Evolutionary conservation across 306 rosid species (phyloP), one percentile per base, ranked within the genome.

Genomic region (Glycyrrhiza uralensis): DNA sequence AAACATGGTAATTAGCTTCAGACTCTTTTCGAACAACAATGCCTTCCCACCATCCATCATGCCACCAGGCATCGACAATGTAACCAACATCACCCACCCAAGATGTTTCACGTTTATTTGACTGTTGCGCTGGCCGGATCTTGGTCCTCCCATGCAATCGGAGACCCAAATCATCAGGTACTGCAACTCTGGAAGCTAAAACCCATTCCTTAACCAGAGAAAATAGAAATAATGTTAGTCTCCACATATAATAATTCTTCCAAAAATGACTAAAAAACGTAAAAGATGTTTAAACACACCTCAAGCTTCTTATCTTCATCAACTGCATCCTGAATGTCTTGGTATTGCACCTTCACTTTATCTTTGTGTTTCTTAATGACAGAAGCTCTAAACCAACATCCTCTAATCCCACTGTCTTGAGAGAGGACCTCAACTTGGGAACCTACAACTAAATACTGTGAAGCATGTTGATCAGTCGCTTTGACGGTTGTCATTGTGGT

Each of bases 41-140:
- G 77, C 98, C 98, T 82, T 93, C 98, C 98, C 98, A 93, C 98
- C 98, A 93, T 23, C 97, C 97, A 68, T 91, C 92, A 52, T 91
- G 85, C 94, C 89, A 47, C 98, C 97, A 91, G 14, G 77, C 94
- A 76, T 93, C 98, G 1, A 93, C 96, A 75, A 82, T 14, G 51
- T 87, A 60, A 67, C 97, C 97, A 22, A 80, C 82, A 30, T 73
- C 85, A 69, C 82, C 78, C 9, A 12, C 66, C 77, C 61, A 60
- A 1, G 91, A 57, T 35, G 64, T 74, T 57, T 68, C 72, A 33
- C 72, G 52, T 66, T 75, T 85, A 50, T 29, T 60, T 11, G 80
- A 49, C 22, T 39, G 59, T 3, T 74, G 79, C 1, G 65, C 29
- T 8, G 98, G 98, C 17, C 98, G 89, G 47, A 93, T 71, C 56